These are phyloP conservation scores for Coemansia sp. DNA, from an alignment of 192 early-diverging fungal species.

Conservation along the genomic window DNA sequence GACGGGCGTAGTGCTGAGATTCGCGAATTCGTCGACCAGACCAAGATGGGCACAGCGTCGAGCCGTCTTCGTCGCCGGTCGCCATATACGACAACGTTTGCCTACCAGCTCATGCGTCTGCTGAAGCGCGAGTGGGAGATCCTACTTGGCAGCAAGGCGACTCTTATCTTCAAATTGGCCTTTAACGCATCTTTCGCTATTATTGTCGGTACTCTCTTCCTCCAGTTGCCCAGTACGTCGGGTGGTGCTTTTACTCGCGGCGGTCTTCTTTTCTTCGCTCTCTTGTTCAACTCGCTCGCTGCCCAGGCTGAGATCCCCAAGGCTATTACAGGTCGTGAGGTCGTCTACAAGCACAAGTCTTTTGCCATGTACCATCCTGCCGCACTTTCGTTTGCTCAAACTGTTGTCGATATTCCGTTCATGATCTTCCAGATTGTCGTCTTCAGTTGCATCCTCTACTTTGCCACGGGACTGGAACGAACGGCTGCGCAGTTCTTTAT, in stretches of 20 bases:
- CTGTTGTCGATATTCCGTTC: conserved; percentile 62
- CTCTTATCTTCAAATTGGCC: conserved; percentile 61
- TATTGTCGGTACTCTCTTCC: conserved; percentile 74
- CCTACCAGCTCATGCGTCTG: conserved; percentile 62
- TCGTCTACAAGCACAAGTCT: conserved; percentile 78
- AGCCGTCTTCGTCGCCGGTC: conserved; percentile 55
- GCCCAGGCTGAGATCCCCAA: conserved; percentile 71
- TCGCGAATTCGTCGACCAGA: conserved; percentile 58
- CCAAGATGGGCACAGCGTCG: conserved; percentile 66
- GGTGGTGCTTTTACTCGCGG: conserved; percentile 79
- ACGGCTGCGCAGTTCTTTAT: conserved; percentile 67
- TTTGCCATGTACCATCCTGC: conserved; percentile 73
- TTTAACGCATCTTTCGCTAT: conserved; percentile 68
- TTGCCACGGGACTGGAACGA: conserved; percentile 62
- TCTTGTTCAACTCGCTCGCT: conserved; percentile 70
- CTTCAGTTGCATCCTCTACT: conserved; percentile 69
- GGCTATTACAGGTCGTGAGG: conserved; percentile 70
- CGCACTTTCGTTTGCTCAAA: conserved; percentile 65
- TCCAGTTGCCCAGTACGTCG: conserved; percentile 58
- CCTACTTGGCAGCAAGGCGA: conserved; percentile 57
- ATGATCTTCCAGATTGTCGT: conserved; percentile 57
- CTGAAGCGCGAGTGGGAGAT: conserved; percentile 69
- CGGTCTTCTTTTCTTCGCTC: conserved; percentile 74
- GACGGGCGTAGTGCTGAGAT: conserved; percentile 44
- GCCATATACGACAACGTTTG: conserved; percentile 69